Evolutionary conservation across 306 rosid species (phyloP), one percentile per base, ranked within the genome.

Genomic region (Corylus avellana): DNA sequence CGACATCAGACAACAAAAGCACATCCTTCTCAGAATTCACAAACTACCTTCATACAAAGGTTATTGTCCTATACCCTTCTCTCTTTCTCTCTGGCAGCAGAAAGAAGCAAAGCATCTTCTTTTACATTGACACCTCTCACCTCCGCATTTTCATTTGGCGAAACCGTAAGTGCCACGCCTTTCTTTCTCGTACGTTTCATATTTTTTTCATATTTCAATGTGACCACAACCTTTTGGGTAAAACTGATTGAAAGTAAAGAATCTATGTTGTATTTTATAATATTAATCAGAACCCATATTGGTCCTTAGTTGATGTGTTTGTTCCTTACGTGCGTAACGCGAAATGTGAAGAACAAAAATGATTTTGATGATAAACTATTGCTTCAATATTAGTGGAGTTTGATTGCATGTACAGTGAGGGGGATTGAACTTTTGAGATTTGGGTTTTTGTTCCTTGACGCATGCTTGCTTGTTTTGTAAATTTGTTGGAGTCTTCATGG

Each of bases 21-120:
- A 1, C 71, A 13, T 20, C 56, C 74, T 4, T 44, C 14, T 58
- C 2, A 57, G 53, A 49, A 49, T 49, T 9, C 16, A 12, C 22
- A 57, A 22, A 12, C 55, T 10, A 16, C 20, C n/a, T 13, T 53
- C 56, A 53, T 12, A 58, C 4, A 16, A 48, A 59, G 42, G 47
- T 14, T n/a, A 12, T 35, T 16, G 22, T 32, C 2, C 8, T 17
- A 48, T 64, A 58, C 37, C 72, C 69, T 50, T 50, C 71, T 70
- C 46, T n/a, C 72, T 50, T 6, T 49, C 54, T 53, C 18, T 9
- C 4, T 49, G 48, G 71, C 62, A 22, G 76, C 64, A 55, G 70
- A 39, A 70, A 80, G 79, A 93, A 86, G 96, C 91, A 83, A 89
- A 80, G 94, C 84, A 88, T 91, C 82, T 83, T 75, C 70, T 58